Evolutionary conservation across 106 monocot species (phyloP).

Genomic region (Ottelia alismoides): DNA sequence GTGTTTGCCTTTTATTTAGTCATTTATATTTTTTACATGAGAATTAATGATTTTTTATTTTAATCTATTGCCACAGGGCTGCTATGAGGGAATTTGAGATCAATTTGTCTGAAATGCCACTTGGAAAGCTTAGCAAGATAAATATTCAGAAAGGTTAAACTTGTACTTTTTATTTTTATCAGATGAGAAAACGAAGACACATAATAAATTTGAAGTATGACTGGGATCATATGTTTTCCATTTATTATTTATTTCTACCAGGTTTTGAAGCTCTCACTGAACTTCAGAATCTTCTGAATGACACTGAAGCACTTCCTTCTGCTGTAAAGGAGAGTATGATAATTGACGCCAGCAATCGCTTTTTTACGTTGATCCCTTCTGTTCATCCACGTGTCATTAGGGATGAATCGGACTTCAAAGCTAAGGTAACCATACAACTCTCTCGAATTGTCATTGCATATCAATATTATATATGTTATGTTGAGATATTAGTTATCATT

Average conservation of each 20-base stretch:
- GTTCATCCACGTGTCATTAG: slow-evolving; percentile 89
- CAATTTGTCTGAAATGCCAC: slow-evolving; percentile 94
- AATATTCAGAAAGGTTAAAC: slow-evolving; percentile 86
- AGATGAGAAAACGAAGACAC: no score
- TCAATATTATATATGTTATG: no score
- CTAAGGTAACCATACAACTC: slow-evolving; percentile 45
- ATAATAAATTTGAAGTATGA: no score
- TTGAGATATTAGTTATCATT: no score
- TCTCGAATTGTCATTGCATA: no score
- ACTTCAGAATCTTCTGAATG: slow-evolving; percentile 78
- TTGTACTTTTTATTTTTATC: not conserved
- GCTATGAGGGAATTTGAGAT: slow-evolving; percentile 98
- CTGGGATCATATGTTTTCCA: no score
- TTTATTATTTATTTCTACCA: slow-evolving; percentile 18
- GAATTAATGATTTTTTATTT: no score
- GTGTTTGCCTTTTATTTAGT: slow-evolving; percentile 19
- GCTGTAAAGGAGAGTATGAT: slow-evolving; percentile 65
- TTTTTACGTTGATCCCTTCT: slow-evolving; percentile 98
- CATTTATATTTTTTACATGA: not conserved
- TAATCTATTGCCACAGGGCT: slow-evolving; percentile 80
- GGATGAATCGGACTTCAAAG: slow-evolving; percentile 67
- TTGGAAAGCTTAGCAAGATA: slow-evolving; percentile 91
- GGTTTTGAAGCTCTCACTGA: slow-evolving; percentile 98
- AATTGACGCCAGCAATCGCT: slow-evolving; percentile 92
- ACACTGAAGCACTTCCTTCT: slow-evolving; percentile 21